Conservation (phyloP, 352 stramenopile genomes). For the Phytophthora pisi region DNA sequence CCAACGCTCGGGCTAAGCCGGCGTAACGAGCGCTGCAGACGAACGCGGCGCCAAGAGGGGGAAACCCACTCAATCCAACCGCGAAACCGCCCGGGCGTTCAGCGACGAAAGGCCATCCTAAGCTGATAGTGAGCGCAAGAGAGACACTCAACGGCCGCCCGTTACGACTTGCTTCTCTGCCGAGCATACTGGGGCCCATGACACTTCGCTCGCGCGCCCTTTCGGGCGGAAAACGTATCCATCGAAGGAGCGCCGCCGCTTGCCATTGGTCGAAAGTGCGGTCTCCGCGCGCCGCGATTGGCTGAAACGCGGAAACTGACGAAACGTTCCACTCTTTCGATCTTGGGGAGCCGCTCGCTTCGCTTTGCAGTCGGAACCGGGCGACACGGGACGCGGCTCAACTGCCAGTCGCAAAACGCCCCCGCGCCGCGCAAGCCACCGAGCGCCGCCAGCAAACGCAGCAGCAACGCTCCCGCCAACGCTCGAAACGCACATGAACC, state of each 20-base stretch:
- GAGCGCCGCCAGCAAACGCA: not conserved
- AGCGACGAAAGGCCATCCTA: conserved; percentile 16
- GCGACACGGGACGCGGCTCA: conserved; percentile 33
- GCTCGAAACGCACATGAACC: conserved; percentile 56
- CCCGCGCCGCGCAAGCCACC: conserved; percentile 24
- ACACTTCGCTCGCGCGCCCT: conserved; percentile 13
- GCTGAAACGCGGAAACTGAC: conserved; percentile 31
- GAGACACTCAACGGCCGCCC: conserved; percentile 33
- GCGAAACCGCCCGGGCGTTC: not conserved
- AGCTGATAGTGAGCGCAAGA: conserved; percentile 10
- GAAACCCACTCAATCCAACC: not conserved
- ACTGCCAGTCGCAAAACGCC: conserved; percentile 44
- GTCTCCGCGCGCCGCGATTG: conserved; percentile 2
- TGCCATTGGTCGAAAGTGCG: conserved; percentile 21
- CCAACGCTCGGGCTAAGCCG: not conserved
- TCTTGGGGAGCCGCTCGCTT: conserved; percentile 36
- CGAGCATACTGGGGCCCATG: conserved; percentile 22
- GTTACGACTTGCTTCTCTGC: conserved; percentile 34
- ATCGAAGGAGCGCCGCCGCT: conserved; percentile 8
- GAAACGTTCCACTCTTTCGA: conserved; percentile 46
- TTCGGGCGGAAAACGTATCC: conserved; percentile 26
- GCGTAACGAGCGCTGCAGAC: not conserved
- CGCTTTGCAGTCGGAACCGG: conserved; percentile 7
- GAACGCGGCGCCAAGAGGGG: not conserved
- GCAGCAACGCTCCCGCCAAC: conserved; percentile 14